Percentiles rank a stretch among this genome's conserved stretches.
Evolutionary conservation across 371 early-diverging fungal species (phyloP).

Genomic region (Apophysomyces ossiformis): DNA sequence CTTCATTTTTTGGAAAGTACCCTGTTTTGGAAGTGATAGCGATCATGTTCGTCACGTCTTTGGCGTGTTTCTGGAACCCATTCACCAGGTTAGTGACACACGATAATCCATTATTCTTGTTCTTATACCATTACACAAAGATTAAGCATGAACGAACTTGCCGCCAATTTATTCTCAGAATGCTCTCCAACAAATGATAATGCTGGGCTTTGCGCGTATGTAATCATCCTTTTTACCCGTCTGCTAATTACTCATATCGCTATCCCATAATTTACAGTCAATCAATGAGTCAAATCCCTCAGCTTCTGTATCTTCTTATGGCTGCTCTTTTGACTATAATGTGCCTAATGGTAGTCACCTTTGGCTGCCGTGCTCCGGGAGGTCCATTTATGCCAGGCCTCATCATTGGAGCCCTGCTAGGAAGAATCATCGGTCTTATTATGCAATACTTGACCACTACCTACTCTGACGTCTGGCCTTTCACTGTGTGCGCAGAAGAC

Average conservation of each 20-base stretch:
- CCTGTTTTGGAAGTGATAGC: conserved; percentile 74
- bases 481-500: conserved; percentile 63
- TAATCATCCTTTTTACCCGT: background rate
- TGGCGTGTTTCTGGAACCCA: conserved; percentile 74
- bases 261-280: background rate
- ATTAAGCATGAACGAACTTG: conserved; percentile 77
- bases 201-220: conserved; percentile 70
- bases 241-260: background rate
- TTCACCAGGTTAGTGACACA: conserved; percentile 61
- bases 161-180: conserved; percentile 82
- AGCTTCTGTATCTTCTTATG: conserved; percentile 50
- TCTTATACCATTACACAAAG: conserved; percentile 22
- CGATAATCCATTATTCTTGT: background rate
- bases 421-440: conserved; percentile 89
- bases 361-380: conserved; percentile 86
- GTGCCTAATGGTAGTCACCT: conserved; percentile 74
- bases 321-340: conserved; percentile 72
- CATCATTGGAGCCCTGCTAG: conserved; percentile 90
- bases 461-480: conserved; percentile 62
- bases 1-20: conserved; percentile 49
- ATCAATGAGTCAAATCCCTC: conserved; percentile 41
- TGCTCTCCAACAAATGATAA: conserved; percentile 66
- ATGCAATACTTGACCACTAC: conserved; percentile 67
- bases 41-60: conserved; percentile 76
- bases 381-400: conserved; percentile 94